Evolutionary conservation across 148 eudicot genomes (phyloP), one percentile per base, ranked within the genome.

Genomic region (Vaccinium vitisidaea): DNA sequence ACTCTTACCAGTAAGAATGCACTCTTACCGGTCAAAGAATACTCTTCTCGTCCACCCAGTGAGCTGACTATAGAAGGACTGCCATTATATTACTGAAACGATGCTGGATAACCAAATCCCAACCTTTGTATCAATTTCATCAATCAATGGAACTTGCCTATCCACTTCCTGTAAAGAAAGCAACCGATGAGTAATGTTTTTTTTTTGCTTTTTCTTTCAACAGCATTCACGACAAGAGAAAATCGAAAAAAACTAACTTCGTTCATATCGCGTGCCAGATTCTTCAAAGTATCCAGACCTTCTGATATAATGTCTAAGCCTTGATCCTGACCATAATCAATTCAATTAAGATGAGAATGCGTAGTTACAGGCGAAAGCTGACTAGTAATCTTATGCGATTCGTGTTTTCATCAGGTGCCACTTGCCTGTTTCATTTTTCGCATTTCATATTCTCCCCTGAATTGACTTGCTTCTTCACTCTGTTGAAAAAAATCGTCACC

Each of bases 91-190:
- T 32, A 83, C 14, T 56, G 71, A 19, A 83, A 21, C 39, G 69
- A 58, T 43, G 85, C 58, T 75, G 46, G 46, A 77, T 27, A 36
- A 46, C 43, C 15, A 84, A 36, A 30, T 79, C 76, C 86, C 82
- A 83, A 96, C 98, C 98, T 96, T 96, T 30, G 93, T 89, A 75
- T 96, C 99, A 76, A 94, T 96, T 89, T 96, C 98, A 88, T 96
- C 99, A 91, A 96, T 91, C 88, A 96, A 84, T 81, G 99, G 99
- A 84, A 96, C 99, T 91, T 96, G 99, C 84, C 91, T 96, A 87
- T 96, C 99, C 86, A 96, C n/a, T 88, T 96, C 99, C 98, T 94
- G 94, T 80, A 85, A 79, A 50, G 18, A 46, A 79, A 53, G 19
- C 32, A 49, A 84, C 43, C 19, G 69, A 78, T 30, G 12, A 32